Evolutionary conservation across 805 yeast genomes (phyloP), one percentile per base, ranked within the genome.

Genomic region (Candida pini): DNA sequence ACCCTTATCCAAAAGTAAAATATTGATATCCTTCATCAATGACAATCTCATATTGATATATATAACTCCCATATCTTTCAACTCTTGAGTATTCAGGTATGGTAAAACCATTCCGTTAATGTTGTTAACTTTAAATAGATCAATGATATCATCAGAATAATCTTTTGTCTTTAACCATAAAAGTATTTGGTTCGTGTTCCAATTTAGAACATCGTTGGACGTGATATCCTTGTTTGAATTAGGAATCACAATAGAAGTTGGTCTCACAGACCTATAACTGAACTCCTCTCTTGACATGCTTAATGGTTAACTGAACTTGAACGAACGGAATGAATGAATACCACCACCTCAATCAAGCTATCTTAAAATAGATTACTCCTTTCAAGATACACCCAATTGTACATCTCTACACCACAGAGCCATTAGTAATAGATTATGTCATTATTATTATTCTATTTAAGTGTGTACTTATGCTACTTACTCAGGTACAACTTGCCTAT

Each of bases 41-140:
- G 57, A 54, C 4, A 89, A 63, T 18, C 96, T 66, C 14, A 72
- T 69, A 20, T 71, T 69, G 21, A 82, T 53, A 22, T 66, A 62
- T 5, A 41, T 36, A 1, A 83, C 68, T 2, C 89, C 94, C 50
- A 90, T 61, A 34, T 88, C 96, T 40, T 68, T 64, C 28, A 89
- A 71, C 51, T 87, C 92, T 7, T 71, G 75, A 9, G 83, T 73
- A 21, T 76, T 75, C 32, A 89, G 63, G 41, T 75, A 78, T 2
- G 85, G 77, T 33, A 90, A 61, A 4, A 83, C 68, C 20, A 81
- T 73, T 2, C 96, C 96, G 4, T 81, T 76, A 33, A 85, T 73
- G 45, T 78, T 78, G 56, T 85, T 73, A 3, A 65, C 68, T 18
- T 66, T 59, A 50, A 81, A 78, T 18, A 40, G 31, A 17, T 46